These are phyloP conservation scores for Torrubiella hemipterigena DNA, from an alignment of 2,329 filamentous ascomycete genomes.

Conservation along the genomic window DNA sequence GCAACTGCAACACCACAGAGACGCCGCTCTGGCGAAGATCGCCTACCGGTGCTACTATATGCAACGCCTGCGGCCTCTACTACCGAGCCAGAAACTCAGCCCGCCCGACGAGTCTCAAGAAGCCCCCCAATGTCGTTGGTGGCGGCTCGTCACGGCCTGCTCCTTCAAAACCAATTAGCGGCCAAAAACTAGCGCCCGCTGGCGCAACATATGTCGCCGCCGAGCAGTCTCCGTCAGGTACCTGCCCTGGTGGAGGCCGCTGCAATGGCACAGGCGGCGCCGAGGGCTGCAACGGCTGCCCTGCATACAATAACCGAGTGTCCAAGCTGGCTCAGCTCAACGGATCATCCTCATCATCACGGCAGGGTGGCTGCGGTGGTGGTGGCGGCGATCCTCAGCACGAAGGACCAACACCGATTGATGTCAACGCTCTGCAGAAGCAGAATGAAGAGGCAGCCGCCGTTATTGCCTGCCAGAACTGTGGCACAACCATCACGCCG, in stretches of 20 bases:
- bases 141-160: slow-evolving; percentile 29
- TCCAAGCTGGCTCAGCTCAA: slow-evolving; percentile 72
- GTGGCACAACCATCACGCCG: slow-evolving; percentile 89
- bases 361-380: slow-evolving; percentile 23
- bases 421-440: slow-evolving; percentile 27
- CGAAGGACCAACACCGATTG: slow-evolving; percentile 10
- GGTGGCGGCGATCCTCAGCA: slow-evolving; percentile 7
- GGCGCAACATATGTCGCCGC: slow-evolving; percentile 65
- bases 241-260: slow-evolving; percentile 85
- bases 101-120: slow-evolving; percentile 81
- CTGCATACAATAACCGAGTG: slow-evolving; percentile 93
- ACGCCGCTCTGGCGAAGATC: slow-evolving; percentile 93
- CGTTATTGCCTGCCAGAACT: slow-evolving; percentile 92
- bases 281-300: slow-evolving; percentile 89
- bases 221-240: slow-evolving; percentile 66
- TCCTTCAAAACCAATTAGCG: slow-evolving; percentile 22
- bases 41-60: slow-evolving; percentile 86
- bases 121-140: slow-evolving; percentile 44
- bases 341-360: slow-evolving; percentile 42
- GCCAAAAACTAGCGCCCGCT: slow-evolving; percentile 26
- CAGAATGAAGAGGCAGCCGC: slow-evolving; percentile 16
- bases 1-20: slow-evolving; percentile 88
- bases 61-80: slow-evolving; percentile 94
- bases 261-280: slow-evolving; percentile 96
- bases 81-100: slow-evolving; percentile 85